Base-by-base conservation (phyloP, 2,329 filamentous ascomycete species). In the Chaetomium globosum region DNA sequence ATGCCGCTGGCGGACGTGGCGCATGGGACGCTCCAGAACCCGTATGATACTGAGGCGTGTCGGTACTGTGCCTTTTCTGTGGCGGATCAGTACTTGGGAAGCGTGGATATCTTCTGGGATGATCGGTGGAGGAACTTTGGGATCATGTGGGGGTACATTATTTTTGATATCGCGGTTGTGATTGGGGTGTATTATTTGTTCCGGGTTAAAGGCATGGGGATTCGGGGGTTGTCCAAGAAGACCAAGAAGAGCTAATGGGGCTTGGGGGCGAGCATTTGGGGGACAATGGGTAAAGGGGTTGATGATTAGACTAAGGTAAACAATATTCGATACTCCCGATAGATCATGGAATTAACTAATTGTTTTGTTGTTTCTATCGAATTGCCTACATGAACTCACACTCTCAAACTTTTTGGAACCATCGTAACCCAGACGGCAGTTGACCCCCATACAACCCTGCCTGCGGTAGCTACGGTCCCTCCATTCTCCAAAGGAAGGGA, bases 91-190 rank as follows among this genome's bases (percentile, higher is more conserved):
- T 91, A 76, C 59, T 73, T 88, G 0, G 75, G 78, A 2, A 75
- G 72, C 0, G 80, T 79, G 1, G 68, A 75, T 9, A 84, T 88
- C 49, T 76, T 74, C 26, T 88, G 83, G 70, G 71, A 65, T 3
- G 80, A 88, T 61, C 73, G 85, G 2, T 91, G 89, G 88, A 80
- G 88, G 64, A 90, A 92, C 73, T 91, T 87, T 65, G 89, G 89
- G 1, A 80, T 92, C 49, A 78, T 91, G 71, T 91, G 87, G 84
- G 86, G 80, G 0, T 92, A 84, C 70, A 82, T 91, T 48, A 66
- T 77, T 0, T 89, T 91, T 75, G 89, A 91, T 70, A 81, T 89
- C 48, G 75, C 76, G 48, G 77, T 82, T 2, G 87, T 88, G 0
- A 78, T 90, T 2, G 68, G 80, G 12, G 75, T 87, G 0, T 92